Evolutionary conservation across 495 filamentous ascomycete genomes (phyloP).

Genomic region (Penicillium cataractarum): DNA sequence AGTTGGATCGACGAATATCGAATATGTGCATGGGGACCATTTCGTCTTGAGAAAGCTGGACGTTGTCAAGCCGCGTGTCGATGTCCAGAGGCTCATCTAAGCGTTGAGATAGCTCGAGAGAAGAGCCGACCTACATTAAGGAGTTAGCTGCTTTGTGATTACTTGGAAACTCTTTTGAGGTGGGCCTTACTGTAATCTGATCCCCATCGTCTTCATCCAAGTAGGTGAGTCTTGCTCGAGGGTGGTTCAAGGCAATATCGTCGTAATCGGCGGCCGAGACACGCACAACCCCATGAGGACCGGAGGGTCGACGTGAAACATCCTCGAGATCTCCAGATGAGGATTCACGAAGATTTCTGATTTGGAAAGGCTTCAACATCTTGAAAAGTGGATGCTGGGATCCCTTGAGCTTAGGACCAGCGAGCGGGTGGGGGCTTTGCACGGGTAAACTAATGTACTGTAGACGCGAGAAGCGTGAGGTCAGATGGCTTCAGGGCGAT

Average conservation of each 20-base stretch:
- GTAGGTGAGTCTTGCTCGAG: conserved; percentile 56
- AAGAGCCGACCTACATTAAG: conserved; percentile 50
- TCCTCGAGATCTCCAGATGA: conserved; percentile 15
- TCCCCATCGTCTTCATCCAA: conserved; percentile 61
- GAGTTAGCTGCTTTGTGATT: conserved; percentile 14
- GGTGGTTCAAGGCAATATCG: conserved; percentile 48
- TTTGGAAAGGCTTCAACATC: conserved; percentile 51
- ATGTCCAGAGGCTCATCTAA: conserved; percentile 47
- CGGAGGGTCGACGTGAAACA: conserved; percentile 1
- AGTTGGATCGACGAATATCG: conserved; percentile 51
- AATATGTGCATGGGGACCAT: conserved; percentile 48
- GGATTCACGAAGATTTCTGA: conserved; percentile 41
- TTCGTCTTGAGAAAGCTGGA: conserved; percentile 18
- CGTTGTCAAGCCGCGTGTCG: conserved; percentile 4
- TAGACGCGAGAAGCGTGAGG: conserved; percentile 3
- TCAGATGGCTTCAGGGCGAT: conserved; percentile 3
- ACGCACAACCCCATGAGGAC: conserved; percentile 36
- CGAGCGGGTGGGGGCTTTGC: conserved; percentile 19
- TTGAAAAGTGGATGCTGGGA: conserved; percentile 10
- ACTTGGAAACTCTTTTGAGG: background rate
- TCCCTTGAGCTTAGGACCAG: conserved; percentile 4
- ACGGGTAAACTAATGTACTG: conserved; percentile 4
- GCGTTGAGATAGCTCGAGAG: conserved; percentile 53
- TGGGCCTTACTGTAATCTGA: conserved; percentile 55
- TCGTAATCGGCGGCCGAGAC: conserved; percentile 53